phyloP scores from a whole-genome alignment of 2,329 filamentous ascomycete genomes.

The Rhexocercosporidium sp. region DNA sequence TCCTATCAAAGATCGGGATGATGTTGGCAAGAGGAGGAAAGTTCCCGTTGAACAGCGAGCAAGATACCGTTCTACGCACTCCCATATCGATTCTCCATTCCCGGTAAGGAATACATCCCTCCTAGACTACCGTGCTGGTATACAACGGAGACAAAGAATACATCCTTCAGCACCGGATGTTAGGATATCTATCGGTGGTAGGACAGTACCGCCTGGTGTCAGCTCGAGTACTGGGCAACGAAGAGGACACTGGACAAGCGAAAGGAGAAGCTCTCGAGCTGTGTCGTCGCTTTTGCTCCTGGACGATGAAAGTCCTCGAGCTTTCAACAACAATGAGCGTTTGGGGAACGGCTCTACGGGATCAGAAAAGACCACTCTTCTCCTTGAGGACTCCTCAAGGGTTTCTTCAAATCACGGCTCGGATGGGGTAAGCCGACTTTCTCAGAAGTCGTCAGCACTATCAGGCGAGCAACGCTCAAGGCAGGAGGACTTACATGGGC shows the following conservation, averaged over 20 bases:
- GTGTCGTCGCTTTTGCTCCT: slow-evolving; percentile 40
- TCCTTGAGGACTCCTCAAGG: neutral
- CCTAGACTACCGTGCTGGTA: neutral
- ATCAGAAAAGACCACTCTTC: neutral
- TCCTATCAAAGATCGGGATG: slow-evolving; percentile 28
- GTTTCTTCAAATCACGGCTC: neutral
- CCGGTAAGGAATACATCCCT: neutral
- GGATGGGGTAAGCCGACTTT: neutral
- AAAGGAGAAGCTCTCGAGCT: slow-evolving; percentile 9
- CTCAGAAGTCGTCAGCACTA: neutral
- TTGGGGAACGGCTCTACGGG: neutral
- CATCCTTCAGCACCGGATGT: slow-evolving; percentile 30
- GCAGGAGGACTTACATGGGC: neutral
- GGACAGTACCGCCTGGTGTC: slow-evolving; percentile 31
- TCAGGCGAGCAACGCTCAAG: neutral
- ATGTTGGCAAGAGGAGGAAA: slow-evolving; percentile 38
- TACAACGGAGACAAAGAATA: neutral
- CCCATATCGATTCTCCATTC: slow-evolving; percentile 31
- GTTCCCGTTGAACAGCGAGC: slow-evolving; percentile 33
- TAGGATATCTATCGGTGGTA: slow-evolving; percentile 39
- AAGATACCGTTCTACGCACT: slow-evolving; percentile 29
- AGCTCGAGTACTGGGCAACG: slow-evolving; percentile 35
- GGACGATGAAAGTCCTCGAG: slow-evolving; percentile 28
- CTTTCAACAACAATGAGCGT: neutral
- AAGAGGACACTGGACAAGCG: neutral